Evolutionary conservation across 306 rosid species (phyloP), one percentile per base, ranked within the genome.

Genomic region (Styphnolobium japonicum): DNA sequence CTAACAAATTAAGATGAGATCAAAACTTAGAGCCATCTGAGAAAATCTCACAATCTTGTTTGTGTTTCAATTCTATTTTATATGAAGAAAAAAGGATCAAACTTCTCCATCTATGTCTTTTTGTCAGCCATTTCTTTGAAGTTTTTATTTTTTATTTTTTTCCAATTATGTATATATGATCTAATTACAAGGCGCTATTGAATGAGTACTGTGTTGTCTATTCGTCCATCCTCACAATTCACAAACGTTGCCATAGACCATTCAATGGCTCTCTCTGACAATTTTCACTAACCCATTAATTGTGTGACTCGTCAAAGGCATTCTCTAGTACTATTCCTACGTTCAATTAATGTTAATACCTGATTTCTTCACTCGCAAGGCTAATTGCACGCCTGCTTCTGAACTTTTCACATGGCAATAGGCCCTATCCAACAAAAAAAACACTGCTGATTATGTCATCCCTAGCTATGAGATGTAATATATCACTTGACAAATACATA

Each of bases 261-360:
- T 29, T 43, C 19, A 56, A 15, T 21, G 25, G 10, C 33, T 0
- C 3, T 4, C 25, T 6, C 74, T 25, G 74, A 73, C 67, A 72
- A 42, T 4, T 73, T 5, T 29, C 27, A 55, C 43, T 27, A 22
- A 67, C 52, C 56, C 70, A 27, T 73, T 75, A 46, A 75, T 67
- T 75, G 67, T 16, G 64, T 68, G 66, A 51, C 57, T 74, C 18
- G 65, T 84, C 79, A 75, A 62, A 6, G 77, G 58, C 57, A 46
- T 65, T 72, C 64, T 29, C 22, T 16, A 5, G 7, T 27, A 36
- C 19, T 48, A 36, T 29, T 51, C 40, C 78, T 16, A 37, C 73
- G 6, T 16, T 75, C 60, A 82, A 76, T 52, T 71, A 62, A 51
- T 73, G 60, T 37, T 39, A 36, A 55, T 58, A 70, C 48, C 31